phyloP scores from a whole-genome alignment of 345 rosid species.

The Viola odorata region DNA sequence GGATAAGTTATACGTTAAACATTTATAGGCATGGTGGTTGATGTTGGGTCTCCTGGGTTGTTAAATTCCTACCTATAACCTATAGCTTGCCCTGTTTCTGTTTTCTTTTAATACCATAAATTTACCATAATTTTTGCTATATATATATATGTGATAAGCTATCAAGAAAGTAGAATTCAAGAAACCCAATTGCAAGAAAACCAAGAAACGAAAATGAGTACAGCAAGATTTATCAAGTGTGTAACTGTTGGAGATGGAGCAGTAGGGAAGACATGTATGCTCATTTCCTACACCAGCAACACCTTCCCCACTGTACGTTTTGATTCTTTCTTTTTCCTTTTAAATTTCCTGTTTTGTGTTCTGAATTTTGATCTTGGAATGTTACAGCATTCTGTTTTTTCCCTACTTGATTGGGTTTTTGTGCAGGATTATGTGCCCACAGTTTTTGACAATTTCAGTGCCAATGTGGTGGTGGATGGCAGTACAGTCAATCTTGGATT shows the following conservation, averaged over 20 bases:
- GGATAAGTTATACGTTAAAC: constrained; percentile 2
- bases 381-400: neutral
- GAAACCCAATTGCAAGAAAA: too few relatives aligned
- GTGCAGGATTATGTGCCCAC: constrained; percentile 57
- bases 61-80: constrained; percentile 3
- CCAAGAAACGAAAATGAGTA: constrained; percentile 36
- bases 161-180: too few relatives aligned
- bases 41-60: constrained; percentile 14
- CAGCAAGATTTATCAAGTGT: constrained; percentile 72
- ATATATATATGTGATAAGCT: neutral
- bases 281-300: constrained; percentile 30
- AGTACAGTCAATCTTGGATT: constrained; percentile 53
- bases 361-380: neutral
- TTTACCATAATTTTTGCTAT: too few relatives aligned
- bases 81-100: too few relatives aligned
- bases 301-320: constrained; percentile 62
- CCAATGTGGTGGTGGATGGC: constrained; percentile 59
- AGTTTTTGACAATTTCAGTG: constrained; percentile 63
- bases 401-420: neutral
- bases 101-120: too few relatives aligned
- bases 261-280: constrained; percentile 2
- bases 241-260: constrained; percentile 86
- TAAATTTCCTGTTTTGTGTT: too few relatives aligned
- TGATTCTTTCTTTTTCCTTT: too few relatives aligned
- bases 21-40: constrained; percentile 14